A percentile compares a stretch with the other conserved stretches of the same genome.
Evolutionary conservation across 768 basidiomycete genomes (phyloP).

Genomic region (Agrocybe pediades): DNA sequence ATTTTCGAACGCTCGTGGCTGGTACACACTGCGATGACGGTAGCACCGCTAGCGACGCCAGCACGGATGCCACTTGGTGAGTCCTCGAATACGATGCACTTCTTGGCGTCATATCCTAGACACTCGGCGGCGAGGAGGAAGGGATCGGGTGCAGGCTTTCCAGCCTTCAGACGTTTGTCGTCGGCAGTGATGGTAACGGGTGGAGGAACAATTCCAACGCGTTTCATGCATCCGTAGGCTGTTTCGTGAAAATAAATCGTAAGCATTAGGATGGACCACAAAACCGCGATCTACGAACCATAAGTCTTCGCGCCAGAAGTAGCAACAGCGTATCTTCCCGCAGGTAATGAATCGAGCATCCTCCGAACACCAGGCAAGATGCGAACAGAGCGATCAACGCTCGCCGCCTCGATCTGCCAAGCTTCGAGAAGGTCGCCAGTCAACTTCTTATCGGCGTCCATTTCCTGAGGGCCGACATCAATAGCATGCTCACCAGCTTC

Average conservation of each 20-base stretch:
- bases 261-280: background rate
- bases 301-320: slow-evolving; percentile 77
- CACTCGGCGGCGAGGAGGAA: slow-evolving; percentile 64
- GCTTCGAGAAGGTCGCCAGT: slow-evolving; percentile 40
- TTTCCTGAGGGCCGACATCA: slow-evolving; percentile 31
- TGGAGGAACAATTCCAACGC: slow-evolving; percentile 70
- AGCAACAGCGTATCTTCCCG: slow-evolving; percentile 69
- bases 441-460: slow-evolving; percentile 21
- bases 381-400: slow-evolving; percentile 62
- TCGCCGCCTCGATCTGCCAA: slow-evolving; percentile 58
- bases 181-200: slow-evolving; percentile 75
- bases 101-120: slow-evolving; percentile 54
- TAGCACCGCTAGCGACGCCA: slow-evolving; percentile 73
- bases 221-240: slow-evolving; percentile 71
- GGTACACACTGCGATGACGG: slow-evolving; percentile 76
- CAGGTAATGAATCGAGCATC: slow-evolving; percentile 67
- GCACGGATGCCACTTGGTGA: slow-evolving; percentile 77
- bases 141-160: slow-evolving; percentile 64
- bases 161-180: slow-evolving; percentile 69
- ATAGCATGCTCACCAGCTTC: slow-evolving; percentile 22
- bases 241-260: background rate
- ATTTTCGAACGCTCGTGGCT: slow-evolving; percentile 61
- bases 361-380: slow-evolving; percentile 71
- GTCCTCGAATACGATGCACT: slow-evolving; percentile 82
- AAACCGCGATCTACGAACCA: slow-evolving; percentile 34